Percentiles rank a stretch among this genome's conserved stretches.
phyloP scores from a whole-genome alignment of 371 early-diverging fungal species.

The Chytridium lagenaria region DNA sequence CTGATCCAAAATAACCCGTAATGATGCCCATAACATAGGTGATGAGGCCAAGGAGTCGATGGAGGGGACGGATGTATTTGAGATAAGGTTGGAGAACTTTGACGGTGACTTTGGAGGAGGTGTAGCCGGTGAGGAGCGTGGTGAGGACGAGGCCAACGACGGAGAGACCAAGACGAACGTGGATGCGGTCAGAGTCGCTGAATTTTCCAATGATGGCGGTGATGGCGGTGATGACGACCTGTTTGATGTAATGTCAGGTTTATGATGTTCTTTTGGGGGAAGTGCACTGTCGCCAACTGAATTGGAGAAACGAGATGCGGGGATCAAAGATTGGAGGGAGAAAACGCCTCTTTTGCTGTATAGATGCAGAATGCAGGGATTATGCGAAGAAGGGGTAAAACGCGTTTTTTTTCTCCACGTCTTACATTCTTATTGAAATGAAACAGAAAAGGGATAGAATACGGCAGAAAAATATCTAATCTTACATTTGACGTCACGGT shows the following conservation, averaged over 20 bases:
- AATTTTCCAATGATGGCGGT: slow-evolving; percentile 40
- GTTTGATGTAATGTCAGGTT: background rate
- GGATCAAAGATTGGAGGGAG: background rate
- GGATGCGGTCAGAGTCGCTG: slow-evolving; percentile 27
- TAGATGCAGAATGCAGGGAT: background rate
- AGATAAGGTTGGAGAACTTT: slow-evolving; percentile 23
- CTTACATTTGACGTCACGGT: slow-evolving; percentile 41
- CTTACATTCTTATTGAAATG: background rate
- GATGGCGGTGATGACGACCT: slow-evolving; percentile 36
- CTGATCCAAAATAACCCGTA: slow-evolving; percentile 42
- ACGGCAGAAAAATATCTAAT: background rate
- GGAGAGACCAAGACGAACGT: slow-evolving; percentile 38
- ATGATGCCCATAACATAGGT: slow-evolving; percentile 42
- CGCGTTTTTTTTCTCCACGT: background rate
- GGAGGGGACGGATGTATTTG: slow-evolving; percentile 21
- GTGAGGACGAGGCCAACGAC: slow-evolving; percentile 31
- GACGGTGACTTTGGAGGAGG: slow-evolving; percentile 11
- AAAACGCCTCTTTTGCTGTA: slow-evolving; percentile 1
- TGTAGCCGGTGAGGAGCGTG: slow-evolving; percentile 29
- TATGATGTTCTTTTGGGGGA: background rate
- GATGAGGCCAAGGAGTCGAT: slow-evolving; percentile 36
- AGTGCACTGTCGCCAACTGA: too few species aligned
- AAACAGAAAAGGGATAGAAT: background rate
- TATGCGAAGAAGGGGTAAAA: background rate
- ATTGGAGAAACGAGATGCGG: background rate